These are phyloP conservation scores for Leishmania mexicana DNA, from an alignment of 208 protist genomes.

Conservation along the genomic window DNA sequence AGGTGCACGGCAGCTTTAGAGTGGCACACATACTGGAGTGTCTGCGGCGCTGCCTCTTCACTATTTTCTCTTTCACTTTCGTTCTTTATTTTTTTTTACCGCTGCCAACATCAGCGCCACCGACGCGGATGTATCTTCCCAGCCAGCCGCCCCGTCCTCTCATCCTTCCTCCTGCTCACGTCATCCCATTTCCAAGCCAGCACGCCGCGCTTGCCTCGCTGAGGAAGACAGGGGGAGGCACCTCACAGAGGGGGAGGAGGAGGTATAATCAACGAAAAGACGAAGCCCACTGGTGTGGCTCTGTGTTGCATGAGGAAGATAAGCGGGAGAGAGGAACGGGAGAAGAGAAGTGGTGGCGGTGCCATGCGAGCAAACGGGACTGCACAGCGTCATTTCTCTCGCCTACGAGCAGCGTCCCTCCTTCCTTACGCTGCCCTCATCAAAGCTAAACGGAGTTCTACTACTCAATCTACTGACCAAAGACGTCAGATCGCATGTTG, in stretches of 20 bases:
- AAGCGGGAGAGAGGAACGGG: neutral
- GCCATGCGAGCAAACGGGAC: neutral
- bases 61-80: neutral
- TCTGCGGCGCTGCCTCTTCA: neutral
- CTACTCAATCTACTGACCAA: constrained; percentile 44
- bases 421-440: neutral
- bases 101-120: neutral
- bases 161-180: neutral
- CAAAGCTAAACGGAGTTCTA: neutral
- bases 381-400: neutral
- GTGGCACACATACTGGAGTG: neutral
- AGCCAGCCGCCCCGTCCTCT: neutral
- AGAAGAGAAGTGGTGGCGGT: neutral
- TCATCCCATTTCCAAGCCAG: neutral
- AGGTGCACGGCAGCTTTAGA: neutral
- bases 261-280: neutral
- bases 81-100: constrained; percentile 1
- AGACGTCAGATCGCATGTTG: constrained; percentile 53
- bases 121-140: neutral
- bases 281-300: neutral
- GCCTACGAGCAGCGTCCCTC: neutral
- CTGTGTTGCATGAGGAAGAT: neutral
- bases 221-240: neutral
- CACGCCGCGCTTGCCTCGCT: neutral
- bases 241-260: neutral